Conservation (phyloP, 495 filamentous ascomycete species). For the Penicillium paxilli region DNA sequence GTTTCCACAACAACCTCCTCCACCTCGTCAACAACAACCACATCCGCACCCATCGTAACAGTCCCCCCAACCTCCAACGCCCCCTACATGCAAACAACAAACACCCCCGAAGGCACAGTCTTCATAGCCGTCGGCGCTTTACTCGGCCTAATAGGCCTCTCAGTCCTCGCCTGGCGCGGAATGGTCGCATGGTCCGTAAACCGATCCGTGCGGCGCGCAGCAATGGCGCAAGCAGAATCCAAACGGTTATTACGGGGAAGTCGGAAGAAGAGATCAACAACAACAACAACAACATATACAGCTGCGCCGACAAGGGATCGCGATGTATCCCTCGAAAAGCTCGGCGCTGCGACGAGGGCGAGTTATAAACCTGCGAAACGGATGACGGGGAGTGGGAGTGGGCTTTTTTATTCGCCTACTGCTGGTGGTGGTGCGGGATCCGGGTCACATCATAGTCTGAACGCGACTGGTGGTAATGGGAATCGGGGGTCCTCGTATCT, state of each 20-base stretch:
- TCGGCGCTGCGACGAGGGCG: constrained; percentile 38
- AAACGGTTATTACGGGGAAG: constrained; percentile 63
- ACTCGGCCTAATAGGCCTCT: constrained; percentile 76
- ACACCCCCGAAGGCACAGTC: constrained; percentile 87
- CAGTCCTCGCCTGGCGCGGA: constrained; percentile 82
- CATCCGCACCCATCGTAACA: constrained; percentile 43
- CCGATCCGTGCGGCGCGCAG: constrained; percentile 79
- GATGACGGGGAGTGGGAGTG: constrained; percentile 50
- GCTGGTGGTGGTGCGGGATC: constrained; percentile 54
- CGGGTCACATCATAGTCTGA: constrained; percentile 22
- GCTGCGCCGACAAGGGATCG: too few species aligned
- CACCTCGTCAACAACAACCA: constrained; percentile 27
- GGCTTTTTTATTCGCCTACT: constrained; percentile 93
- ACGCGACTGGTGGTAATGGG: constrained; percentile 15
- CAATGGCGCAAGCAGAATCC: constrained; percentile 69
- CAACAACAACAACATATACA: too few species aligned
- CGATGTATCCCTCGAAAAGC: constrained; percentile 58
- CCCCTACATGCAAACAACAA: constrained; percentile 94
- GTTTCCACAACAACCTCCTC: constrained; percentile 29
- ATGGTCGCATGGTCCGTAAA: constrained; percentile 91
- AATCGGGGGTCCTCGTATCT: constrained; percentile 72
- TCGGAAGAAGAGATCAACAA: constrained; percentile 41
- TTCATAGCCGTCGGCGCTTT: constrained; percentile 93
- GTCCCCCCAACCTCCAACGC: constrained; percentile 82
- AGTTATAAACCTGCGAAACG: constrained; percentile 41